Conservation (phyloP, 164 flowering plant species). For the Vitis rupestris region DNA sequence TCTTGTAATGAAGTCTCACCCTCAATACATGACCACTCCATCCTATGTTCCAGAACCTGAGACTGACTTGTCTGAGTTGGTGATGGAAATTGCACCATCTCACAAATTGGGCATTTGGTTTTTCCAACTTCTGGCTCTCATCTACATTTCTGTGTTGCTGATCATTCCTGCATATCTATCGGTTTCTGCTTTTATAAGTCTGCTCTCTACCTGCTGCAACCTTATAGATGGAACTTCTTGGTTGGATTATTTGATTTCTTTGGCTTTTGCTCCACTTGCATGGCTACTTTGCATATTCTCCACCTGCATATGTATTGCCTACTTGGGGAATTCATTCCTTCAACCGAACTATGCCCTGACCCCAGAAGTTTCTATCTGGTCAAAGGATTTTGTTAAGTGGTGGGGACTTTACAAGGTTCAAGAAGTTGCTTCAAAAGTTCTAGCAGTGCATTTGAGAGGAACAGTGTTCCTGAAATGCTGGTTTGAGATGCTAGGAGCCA, state of each 20-base stretch:
- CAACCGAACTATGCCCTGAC: constrained; percentile 61
- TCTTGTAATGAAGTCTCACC: constrained; percentile 51
- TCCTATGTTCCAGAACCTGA: constrained; percentile 27
- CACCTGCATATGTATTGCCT: constrained; percentile 50
- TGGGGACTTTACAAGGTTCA: constrained; percentile 80
- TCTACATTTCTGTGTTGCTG: constrained; percentile 44
- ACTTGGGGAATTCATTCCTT: constrained; percentile 74
- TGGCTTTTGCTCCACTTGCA: constrained; percentile 56
- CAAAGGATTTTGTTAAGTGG: constrained; percentile 65
- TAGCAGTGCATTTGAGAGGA: constrained; percentile 76
- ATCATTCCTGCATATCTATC: constrained; percentile 57
- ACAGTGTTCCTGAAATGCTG: constrained; percentile 71
- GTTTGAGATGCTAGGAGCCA: constrained; percentile 79
- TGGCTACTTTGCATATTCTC: constrained; percentile 64
- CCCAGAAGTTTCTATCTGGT: constrained; percentile 65
- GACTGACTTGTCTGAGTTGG: constrained; percentile 11
- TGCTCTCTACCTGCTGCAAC: constrained; percentile 16
- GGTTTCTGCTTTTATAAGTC: constrained; percentile 31
- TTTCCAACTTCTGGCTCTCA: constrained; percentile 50
- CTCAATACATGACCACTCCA: constrained; percentile 26
- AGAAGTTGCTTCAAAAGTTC: constrained; percentile 53
- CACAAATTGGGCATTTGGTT: constrained; percentile 35
- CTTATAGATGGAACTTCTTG: constrained; percentile 12
- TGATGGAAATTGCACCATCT: constrained; percentile 29
- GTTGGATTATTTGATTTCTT: constrained; percentile 29